Conservation (phyloP, 208 protist species). For the Leishmania gerbilli region DNA sequence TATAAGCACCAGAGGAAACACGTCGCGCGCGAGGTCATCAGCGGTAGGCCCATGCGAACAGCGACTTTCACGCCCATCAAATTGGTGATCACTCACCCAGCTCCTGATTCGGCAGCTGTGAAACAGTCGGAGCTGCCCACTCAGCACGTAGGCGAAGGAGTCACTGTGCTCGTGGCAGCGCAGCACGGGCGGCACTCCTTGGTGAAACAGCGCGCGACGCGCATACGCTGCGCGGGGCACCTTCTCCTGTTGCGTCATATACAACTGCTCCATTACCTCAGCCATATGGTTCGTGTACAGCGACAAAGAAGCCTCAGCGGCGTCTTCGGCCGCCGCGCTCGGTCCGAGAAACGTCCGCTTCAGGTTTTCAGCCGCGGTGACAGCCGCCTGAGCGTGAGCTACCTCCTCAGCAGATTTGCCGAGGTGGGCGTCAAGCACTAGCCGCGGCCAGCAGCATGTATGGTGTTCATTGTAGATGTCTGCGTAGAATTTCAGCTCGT, state of each 20-base stretch:
- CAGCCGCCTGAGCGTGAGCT: neutral
- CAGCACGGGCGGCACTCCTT: slow-evolving; percentile 40
- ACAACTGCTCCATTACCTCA: slow-evolving; percentile 21
- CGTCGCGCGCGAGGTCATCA: slow-evolving; percentile 17
- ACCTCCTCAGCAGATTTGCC: slow-evolving; percentile 13
- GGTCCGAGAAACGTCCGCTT: neutral
- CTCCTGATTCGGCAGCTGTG: slow-evolving; percentile 2
- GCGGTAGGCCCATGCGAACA: slow-evolving; percentile 8
- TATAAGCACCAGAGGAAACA: slow-evolving; percentile 24
- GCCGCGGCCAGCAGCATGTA: slow-evolving; percentile 64
- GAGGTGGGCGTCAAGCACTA: slow-evolving; percentile 43
- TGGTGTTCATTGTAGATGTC: slow-evolving; percentile 42
- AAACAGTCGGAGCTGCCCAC: slow-evolving; percentile 9
- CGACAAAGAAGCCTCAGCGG: neutral
- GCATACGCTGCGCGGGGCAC: slow-evolving; percentile 22
- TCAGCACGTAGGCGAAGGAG: slow-evolving; percentile 17
- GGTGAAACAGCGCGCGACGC: slow-evolving; percentile 41
- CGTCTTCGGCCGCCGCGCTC: neutral
- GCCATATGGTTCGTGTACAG: neutral
- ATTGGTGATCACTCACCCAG: neutral
- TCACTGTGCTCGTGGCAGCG: slow-evolving; percentile 26
- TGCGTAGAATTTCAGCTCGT: slow-evolving; percentile 20
- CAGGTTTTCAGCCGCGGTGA: neutral
- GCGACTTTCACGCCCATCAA: neutral
- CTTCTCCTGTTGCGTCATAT: slow-evolving; percentile 22